These are phyloP conservation scores for Solanum tarapatanum DNA, from an alignment of 257 asterid genomes.

Conservation along the genomic window DNA sequence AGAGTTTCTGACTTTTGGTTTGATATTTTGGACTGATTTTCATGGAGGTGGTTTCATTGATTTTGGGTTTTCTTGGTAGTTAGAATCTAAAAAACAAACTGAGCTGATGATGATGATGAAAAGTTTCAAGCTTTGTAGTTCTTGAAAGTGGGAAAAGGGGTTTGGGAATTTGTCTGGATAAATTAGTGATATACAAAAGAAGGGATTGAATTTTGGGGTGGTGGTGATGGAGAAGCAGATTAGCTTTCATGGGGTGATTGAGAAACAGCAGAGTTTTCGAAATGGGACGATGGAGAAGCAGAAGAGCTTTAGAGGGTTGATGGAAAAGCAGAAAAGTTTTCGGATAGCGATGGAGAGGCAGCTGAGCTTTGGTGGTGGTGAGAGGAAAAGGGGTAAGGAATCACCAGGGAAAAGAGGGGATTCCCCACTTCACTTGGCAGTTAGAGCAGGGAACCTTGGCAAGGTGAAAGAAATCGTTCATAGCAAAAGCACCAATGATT, in stretches of 20 bases:
- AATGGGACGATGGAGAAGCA: constrained; percentile 64
- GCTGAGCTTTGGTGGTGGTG: constrained; percentile 69
- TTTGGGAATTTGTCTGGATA: background rate
- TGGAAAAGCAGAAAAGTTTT: constrained; percentile 96
- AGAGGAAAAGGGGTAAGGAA: constrained; percentile 62
- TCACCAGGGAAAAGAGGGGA: constrained; percentile 97
- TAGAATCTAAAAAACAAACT: background rate
- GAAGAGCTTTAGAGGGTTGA: constrained; percentile 73
- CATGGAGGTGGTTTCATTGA: background rate
- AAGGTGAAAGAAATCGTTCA: constrained; percentile 67
- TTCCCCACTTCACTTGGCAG: constrained; percentile 77
- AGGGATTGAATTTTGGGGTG: constrained; percentile 2
- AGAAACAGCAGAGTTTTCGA: constrained; percentile 65
- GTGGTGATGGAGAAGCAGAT: constrained; percentile 49
- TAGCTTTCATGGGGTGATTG: constrained; percentile 43
- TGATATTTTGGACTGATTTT: background rate
- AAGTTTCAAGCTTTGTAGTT: constrained; percentile 7
- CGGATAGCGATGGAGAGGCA: constrained; percentile 92
- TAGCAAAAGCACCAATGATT: constrained; percentile 31
- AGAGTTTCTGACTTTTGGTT: background rate
- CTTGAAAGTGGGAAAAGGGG: background rate
- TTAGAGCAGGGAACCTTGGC: constrained; percentile 70
- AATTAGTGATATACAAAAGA: background rate
- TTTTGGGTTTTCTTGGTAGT: background rate
- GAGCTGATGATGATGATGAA: constrained; percentile 15